A percentile compares a stretch with the other conserved stretches of the same genome.
phyloP scores from a whole-genome alignment of 495 filamentous ascomycete species.

The Hyaloscypha variabilis region DNA sequence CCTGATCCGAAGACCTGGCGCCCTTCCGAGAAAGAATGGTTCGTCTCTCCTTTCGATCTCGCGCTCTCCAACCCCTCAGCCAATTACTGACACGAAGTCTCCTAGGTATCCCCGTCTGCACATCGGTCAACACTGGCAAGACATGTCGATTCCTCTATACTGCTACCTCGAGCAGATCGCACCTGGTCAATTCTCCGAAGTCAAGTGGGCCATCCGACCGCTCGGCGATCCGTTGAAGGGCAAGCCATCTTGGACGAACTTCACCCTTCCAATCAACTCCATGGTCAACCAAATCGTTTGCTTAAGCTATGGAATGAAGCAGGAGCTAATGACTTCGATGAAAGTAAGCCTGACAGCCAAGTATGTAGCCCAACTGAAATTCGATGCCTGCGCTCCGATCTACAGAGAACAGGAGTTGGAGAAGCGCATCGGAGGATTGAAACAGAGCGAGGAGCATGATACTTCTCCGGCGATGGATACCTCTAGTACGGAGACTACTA shows the following conservation, averaged over 20 bases:
- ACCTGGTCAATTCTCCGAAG: background rate
- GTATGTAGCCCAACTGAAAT: background rate
- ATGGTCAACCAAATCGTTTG: background rate
- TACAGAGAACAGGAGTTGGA: background rate
- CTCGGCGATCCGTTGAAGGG: background rate
- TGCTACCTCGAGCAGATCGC: background rate
- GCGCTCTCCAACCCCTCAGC: too few species aligned
- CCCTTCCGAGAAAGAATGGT: background rate
- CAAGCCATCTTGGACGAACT: background rate
- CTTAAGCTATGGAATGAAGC: background rate
- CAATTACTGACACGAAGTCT: background rate
- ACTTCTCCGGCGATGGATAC: too few species aligned
- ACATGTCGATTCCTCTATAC: background rate
- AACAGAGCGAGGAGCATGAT: too few species aligned
- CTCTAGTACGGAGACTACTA: too few species aligned
- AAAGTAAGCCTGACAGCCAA: background rate
- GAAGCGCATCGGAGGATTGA: too few species aligned
- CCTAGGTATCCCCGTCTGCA: conserved; percentile 1
- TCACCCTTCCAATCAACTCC: background rate
- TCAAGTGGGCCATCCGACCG: background rate
- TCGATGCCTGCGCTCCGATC: background rate
- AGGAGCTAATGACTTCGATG: background rate
- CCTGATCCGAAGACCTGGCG: background rate
- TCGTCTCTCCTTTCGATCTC: background rate
- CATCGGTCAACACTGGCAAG: conserved; percentile 1